These are phyloP conservation scores for Acanthamoeba castellanii DNA, from an alignment of 208 protist genomes.

Conservation along the genomic window DNA sequence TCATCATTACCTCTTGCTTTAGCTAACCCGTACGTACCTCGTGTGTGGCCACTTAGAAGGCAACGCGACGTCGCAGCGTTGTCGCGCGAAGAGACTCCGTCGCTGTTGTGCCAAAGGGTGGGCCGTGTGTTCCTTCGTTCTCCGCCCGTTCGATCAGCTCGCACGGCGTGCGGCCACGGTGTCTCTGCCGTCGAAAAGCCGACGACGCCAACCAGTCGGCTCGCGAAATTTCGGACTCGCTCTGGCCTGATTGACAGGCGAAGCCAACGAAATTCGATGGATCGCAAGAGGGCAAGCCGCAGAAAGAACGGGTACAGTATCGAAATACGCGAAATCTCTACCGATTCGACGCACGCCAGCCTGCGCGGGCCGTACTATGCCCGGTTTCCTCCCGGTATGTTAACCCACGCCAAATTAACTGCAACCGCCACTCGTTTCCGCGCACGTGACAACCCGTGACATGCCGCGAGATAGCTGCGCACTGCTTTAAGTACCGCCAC, in stretches of 20 bases:
- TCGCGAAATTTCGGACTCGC: not conserved
- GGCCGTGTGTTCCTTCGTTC: too few relatives aligned
- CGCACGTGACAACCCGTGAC: not conserved
- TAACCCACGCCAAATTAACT: not conserved
- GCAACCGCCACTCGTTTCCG: not conserved
- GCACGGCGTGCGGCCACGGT: not conserved
- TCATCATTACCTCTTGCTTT: too few relatives aligned
- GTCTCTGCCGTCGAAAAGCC: conserved; percentile 6
- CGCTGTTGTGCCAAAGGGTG: too few relatives aligned
- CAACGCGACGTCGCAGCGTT: too few relatives aligned
- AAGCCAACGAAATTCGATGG: conserved; percentile 56
- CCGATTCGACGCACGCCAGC: not conserved
- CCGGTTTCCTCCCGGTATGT: conserved; percentile 1
- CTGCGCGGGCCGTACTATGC: not conserved
- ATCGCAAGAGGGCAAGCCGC: not conserved
- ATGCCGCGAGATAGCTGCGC: not conserved
- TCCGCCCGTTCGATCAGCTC: not conserved
- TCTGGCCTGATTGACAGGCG: not conserved
- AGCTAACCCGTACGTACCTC: too few relatives aligned
- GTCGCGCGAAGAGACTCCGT: too few relatives aligned
- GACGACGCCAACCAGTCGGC: not conserved
- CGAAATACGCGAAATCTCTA: conserved; percentile 15
- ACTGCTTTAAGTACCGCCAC: conserved; percentile 11
- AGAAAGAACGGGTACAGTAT: not conserved
- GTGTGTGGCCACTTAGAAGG: too few relatives aligned